Base-by-base conservation (phyloP, 805 yeast genomes). In the Kodamaea kakaduensis region DNA sequence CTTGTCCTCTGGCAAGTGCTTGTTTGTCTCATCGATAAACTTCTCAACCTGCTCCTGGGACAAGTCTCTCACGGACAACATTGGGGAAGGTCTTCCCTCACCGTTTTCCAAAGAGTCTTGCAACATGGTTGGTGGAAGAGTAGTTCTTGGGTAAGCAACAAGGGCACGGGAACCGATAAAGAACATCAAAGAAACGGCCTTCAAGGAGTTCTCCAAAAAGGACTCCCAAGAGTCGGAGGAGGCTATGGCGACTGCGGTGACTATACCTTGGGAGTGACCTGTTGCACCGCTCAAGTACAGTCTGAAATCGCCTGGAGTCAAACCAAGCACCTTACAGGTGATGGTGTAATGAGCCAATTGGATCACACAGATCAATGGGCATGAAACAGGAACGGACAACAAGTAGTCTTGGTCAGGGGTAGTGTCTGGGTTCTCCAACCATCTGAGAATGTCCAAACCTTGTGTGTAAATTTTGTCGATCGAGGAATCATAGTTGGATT, bases 61-160 rank as follows among this genome's bases (percentile, higher is more conserved):
- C 55, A 93, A 74, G 60, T 89, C 96, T 61, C 96, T 81, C 43
- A 93, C 76, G 8, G 97, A 84, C 59, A 93, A 77, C 99, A 93
- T 93, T 48, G 98, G 98, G 47, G 95, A 83, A 44, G 98, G 98
- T 51, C 77, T 73, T 51, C 99, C 98, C 70, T 93, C 99, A 51
- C 90, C 90, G 57, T 87, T 81, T 53, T 86, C 94, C 57, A 83
- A 78, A 17, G 95, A 83, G 64, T 93, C 98, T 59, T 86, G 86
- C 49, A 89, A 77, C 61, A 85, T 84, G 15, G 94, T 76, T 40
- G 98, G 98, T 26, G 98, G 88, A 57, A 93, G 73, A 25, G 95
- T 84, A 31, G 97, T 93, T 54, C 84, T 79, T 53, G 98, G 98
- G 61, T 88, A 90, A 44, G 81, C 78, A 62, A 78, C 82, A 61